These are phyloP conservation scores for Phascolomyces articulosus DNA, from an alignment of 371 early-diverging fungal genomes.

Conservation along the genomic window DNA sequence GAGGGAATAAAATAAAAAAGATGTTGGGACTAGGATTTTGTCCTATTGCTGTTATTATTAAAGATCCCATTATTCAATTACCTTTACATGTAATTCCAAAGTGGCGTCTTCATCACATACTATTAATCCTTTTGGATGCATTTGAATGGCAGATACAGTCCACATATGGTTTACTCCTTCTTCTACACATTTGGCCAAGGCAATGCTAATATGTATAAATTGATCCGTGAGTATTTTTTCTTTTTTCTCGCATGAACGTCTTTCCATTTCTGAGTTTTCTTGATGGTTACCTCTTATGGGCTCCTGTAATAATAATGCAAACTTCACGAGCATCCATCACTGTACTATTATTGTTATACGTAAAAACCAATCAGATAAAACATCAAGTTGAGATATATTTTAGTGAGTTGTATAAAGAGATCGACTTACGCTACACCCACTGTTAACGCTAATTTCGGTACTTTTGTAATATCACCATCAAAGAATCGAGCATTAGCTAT, in stretches of 20 bases:
- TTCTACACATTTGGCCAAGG: constrained; percentile 86
- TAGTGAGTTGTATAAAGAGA: too few species aligned
- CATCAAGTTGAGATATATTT: too few species aligned
- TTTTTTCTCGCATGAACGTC: too few species aligned
- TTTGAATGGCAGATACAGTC: constrained; percentile 89
- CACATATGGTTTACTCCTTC: constrained; percentile 91
- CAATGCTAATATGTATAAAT: constrained; percentile 38
- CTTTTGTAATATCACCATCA: constrained; percentile 85
- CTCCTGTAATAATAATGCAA: constrained; percentile 85
- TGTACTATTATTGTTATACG: constrained; percentile 55
- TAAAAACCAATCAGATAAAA: background rate
- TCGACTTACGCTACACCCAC: constrained; percentile 85
- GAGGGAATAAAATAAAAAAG: constrained; percentile 20
- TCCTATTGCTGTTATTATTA: too few species aligned
- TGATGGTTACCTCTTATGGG: constrained; percentile 85
- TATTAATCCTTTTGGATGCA: constrained; percentile 85
- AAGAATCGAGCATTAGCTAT: constrained; percentile 90
- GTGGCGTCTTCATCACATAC: constrained; percentile 93
- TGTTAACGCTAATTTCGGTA: constrained; percentile 87
- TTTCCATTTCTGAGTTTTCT: too few species aligned
- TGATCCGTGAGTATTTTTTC: background rate
- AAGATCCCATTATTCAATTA: constrained; percentile 82
- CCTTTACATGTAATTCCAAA: constrained; percentile 86
- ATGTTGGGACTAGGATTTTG: too few species aligned
- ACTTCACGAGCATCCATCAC: constrained; percentile 90